phyloP scores from a whole-genome alignment of 1,284 basidiomycete species.

The Ganoderma boninense region DNA sequence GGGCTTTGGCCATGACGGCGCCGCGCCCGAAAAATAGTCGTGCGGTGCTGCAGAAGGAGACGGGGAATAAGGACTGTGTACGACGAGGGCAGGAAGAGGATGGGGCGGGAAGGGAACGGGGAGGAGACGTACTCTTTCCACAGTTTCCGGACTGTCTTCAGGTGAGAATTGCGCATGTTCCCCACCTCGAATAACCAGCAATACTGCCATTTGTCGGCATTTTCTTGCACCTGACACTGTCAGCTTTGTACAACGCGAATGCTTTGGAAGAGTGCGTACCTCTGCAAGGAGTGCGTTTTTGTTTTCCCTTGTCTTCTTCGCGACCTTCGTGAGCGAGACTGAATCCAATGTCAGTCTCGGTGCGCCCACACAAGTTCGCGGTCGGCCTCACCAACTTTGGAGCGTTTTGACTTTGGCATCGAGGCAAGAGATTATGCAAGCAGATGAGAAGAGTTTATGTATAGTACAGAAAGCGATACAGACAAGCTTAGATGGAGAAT shows the following conservation, averaged over 20 bases:
- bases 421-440: conserved; percentile 30
- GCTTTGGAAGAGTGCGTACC: conserved; percentile 52
- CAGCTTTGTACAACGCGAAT: neutral
- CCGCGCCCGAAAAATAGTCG: conserved; percentile 94
- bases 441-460: neutral
- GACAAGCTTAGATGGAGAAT: conserved; percentile 9
- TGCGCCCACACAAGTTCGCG: neutral
- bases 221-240: conserved; percentile 69
- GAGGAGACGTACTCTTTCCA: conserved; percentile 86
- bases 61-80: conserved; percentile 10
- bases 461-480: conserved; percentile 22
- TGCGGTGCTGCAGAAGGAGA: conserved; percentile 64
- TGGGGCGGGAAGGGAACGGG: conserved; percentile 19
- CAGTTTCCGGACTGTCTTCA: conserved; percentile 92
- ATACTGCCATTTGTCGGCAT: conserved; percentile 89
- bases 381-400: conserved; percentile 69
- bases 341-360: conserved; percentile 19
- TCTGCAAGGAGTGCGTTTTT: conserved; percentile 87
- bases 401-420: conserved; percentile 91
- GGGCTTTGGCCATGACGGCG: conserved; percentile 94
- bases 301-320: conserved; percentile 84
- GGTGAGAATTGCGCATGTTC: conserved; percentile 93
- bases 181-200: conserved; percentile 96
- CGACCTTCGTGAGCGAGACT: conserved; percentile 84
- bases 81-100: neutral